Percentiles rank a stretch among this genome's conserved stretches.
Conservation (phyloP, 2,329 filamentous ascomycete genomes). For the Talaromyces sp. region DNA sequence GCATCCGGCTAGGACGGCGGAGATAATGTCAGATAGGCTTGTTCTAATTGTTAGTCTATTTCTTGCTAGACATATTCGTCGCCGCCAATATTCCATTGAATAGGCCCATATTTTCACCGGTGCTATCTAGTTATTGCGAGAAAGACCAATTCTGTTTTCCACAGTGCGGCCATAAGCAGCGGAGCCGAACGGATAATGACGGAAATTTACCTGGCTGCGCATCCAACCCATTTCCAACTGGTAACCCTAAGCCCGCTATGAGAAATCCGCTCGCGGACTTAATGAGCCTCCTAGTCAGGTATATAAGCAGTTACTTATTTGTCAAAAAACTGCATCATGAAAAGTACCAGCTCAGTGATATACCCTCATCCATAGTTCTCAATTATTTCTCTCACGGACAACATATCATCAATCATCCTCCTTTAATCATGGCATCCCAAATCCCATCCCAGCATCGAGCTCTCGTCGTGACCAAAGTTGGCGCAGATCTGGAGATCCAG, state of each 20-base stretch:
- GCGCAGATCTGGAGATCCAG: conserved; percentile 26
- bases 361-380: neutral
- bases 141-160: neutral
- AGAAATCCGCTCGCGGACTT: neutral
- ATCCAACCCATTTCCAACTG: neutral
- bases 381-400: neutral
- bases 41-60: no score
- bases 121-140: no score
- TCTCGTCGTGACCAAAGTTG: conserved; percentile 21
- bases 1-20: no score
- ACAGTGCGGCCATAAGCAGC: neutral
- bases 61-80: no score
- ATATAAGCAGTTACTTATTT: neutral
- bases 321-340: neutral
- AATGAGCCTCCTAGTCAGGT: neutral
- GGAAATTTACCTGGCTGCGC: no score
- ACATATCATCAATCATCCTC: neutral
- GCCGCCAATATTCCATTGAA: no score
- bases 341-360: neutral
- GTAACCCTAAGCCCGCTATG: neutral
- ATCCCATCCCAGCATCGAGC: conserved; percentile 16
- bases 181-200: neutral
- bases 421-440: conserved; percentile 2
- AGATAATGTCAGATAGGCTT: no score
- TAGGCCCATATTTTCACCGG: no score